Evolutionary conservation across 495 filamentous ascomycete species (phyloP).

Genomic region (Physcia stellaris): DNA sequence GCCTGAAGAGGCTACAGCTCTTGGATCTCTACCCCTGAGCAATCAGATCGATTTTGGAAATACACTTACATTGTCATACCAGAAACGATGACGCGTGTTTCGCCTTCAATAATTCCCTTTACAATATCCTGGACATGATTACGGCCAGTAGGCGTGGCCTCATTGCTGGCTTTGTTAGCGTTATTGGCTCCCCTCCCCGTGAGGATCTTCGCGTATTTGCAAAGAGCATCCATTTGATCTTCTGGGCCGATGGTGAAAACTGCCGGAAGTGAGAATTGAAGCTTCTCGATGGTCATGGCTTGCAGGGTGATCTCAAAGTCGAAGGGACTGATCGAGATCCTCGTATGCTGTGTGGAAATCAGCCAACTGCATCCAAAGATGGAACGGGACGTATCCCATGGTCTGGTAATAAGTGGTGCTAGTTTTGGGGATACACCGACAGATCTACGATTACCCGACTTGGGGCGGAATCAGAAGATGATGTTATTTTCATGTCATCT

Average conservation of each 20-base stretch:
- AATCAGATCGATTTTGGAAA: no score
- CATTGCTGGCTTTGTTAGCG: slow-evolving; percentile 10
- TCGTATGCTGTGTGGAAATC: slow-evolving; percentile 17
- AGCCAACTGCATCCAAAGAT: slow-evolving; percentile 8
- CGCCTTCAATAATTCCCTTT: slow-evolving; percentile 79
- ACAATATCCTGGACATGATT: slow-evolving; percentile 71
- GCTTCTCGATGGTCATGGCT: slow-evolving; percentile 75
- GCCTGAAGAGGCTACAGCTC: no score
- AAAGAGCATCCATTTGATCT: slow-evolving; percentile 46
- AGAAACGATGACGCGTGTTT: slow-evolving; percentile 63
- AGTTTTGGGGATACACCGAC: no score
- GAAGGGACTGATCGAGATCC: slow-evolving; percentile 56
- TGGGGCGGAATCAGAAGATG: no score
- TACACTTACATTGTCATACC: slow-evolving; percentile 80
- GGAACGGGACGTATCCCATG: no score
- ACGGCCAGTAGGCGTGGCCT: slow-evolving; percentile 26
- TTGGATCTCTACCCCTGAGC: no score
- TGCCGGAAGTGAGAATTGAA: slow-evolving; percentile 65
- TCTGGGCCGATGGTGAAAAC: slow-evolving; percentile 75
- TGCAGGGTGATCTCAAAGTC: slow-evolving; percentile 64
- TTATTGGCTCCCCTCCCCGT: slow-evolving; percentile 39
- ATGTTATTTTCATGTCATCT: no score
- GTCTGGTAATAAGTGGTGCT: no score
- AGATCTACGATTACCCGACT: no score
- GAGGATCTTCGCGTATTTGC: slow-evolving; percentile 65